Evolutionary conservation across 805 yeast genomes (phyloP).

Genomic region (Candida sonorensis): DNA sequence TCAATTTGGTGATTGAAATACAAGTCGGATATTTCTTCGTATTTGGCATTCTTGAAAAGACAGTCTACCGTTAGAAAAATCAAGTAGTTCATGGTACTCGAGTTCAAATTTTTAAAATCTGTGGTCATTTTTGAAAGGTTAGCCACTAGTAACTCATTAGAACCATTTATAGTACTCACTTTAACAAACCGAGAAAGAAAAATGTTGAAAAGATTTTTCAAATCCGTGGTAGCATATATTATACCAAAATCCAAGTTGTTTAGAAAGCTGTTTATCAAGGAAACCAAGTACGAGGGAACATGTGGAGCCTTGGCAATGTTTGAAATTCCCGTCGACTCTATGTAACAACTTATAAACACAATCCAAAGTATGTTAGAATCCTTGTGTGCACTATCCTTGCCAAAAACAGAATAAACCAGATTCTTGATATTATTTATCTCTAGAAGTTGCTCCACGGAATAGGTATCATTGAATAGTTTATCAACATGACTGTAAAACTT

Average conservation of each 20-base stretch:
- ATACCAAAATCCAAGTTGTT: slow-evolving; percentile 2
- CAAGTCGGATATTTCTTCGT: slow-evolving; percentile 2
- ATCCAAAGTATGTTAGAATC: slow-evolving; percentile 8
- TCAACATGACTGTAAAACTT: background rate
- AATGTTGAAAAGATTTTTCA: slow-evolving; percentile 5
- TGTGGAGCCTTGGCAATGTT: slow-evolving; percentile 1
- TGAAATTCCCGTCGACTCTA: slow-evolving; percentile 1
- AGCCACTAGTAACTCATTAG: slow-evolving; percentile 3
- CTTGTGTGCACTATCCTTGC: slow-evolving; percentile 1
- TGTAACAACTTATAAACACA: slow-evolving; percentile 6
- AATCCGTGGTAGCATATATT: slow-evolving; percentile 2
- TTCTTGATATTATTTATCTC: slow-evolving; percentile 5
- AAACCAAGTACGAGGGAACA: slow-evolving; percentile 4
- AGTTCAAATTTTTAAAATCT: background rate
- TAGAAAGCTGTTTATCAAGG: slow-evolving; percentile 6
- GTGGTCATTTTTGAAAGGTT: slow-evolving; percentile 3
- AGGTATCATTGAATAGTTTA: background rate
- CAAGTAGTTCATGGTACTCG: slow-evolving; percentile 4
- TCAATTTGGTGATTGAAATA: slow-evolving; percentile 2
- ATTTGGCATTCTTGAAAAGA: slow-evolving; percentile 1
- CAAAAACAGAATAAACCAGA: slow-evolving; percentile 5
- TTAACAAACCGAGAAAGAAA: slow-evolving; percentile 2
- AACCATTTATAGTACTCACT: slow-evolving; percentile 1
- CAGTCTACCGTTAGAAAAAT: slow-evolving; percentile 5
- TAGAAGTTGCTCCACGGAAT: no score